Evolutionary conservation across 768 basidiomycete genomes (phyloP), one percentile per base, ranked within the genome.

Genomic region (Bullera alba): DNA sequence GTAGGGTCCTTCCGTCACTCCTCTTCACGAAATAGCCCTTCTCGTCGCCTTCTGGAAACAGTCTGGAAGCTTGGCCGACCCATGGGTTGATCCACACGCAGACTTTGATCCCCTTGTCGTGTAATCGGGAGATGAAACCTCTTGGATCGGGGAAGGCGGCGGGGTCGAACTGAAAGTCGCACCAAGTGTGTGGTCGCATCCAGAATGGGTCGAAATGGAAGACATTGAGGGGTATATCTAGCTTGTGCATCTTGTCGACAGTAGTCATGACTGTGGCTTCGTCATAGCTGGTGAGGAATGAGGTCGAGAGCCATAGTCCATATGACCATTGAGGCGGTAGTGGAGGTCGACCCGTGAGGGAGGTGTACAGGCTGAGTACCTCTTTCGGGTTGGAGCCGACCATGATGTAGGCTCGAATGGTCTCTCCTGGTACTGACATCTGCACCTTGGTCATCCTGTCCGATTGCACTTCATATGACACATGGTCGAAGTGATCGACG

Each of bases 61-160:
- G 22, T 21, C 51, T 19, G 12, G 51, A 52, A 10, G 46, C 43
- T 23, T 52, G 51, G 5, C 45, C 51, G 17, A 52, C 45, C 34
- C 45, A 52, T 15, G 51, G 45, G 36, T 52, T 52, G 43, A 52
- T 52, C 51, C 51, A 52, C 17, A 52, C 51, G 37, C 51, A 52
- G 23, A 52, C 32, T 28, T 52, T 52, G 30, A 52, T 5, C 4
- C 51, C 51, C 14, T 34, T 16, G n/a, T 52, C 8, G 26, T 52
- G 51, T 3, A 52, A 16, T n/a, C 51, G 43, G 17, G 25, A 22
- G 12, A 46, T n/a, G 51, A 52, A 52, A 12, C 51, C 51, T 10
- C 23, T 39, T 12, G 51, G 51, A 21, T 52, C 51, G 1, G 51
- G 51, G 32, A 52, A 52, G 17, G n/a, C 36, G 12, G n/a, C 30